Conservation (phyloP, 2,329 filamentous ascomycete genomes). For the Hymenoscyphus scutula region DNA sequence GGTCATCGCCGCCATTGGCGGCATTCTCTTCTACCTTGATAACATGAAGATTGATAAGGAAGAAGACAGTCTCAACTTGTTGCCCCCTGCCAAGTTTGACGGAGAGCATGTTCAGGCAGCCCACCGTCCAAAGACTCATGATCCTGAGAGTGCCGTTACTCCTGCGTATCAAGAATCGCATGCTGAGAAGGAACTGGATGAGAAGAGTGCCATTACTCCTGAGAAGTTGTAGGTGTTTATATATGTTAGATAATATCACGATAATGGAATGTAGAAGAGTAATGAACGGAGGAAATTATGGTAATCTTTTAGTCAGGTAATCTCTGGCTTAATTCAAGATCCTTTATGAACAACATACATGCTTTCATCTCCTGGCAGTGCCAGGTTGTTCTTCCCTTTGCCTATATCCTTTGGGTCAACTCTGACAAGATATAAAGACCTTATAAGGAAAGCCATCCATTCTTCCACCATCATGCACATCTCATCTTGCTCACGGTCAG, state of each 20-base stretch:
- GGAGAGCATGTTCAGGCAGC: background rate
- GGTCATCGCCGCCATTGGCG: constrained; percentile 19
- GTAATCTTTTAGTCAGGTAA: background rate
- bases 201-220: background rate
- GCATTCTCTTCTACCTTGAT: constrained; percentile 22
- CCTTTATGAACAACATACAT: background rate
- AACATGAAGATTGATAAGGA: constrained; percentile 24
- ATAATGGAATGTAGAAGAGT: background rate
- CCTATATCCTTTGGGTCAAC: no score
- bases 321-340: background rate
- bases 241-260: background rate
- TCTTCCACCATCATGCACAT: no score
- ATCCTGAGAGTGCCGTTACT: background rate
- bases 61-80: constrained; percentile 25
- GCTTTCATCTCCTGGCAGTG: no score
- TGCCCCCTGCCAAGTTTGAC: constrained; percentile 13
- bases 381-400: no score
- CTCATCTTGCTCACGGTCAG: background rate
- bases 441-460: no score
- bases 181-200: background rate
- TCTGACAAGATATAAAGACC: no score
- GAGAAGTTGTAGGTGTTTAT: background rate
- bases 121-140: background rate
- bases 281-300: background rate
- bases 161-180: background rate